Evolutionary conservation across 306 rosid genomes (phyloP), one percentile per base, ranked within the genome.

Genomic region (Cercis canadensis): DNA sequence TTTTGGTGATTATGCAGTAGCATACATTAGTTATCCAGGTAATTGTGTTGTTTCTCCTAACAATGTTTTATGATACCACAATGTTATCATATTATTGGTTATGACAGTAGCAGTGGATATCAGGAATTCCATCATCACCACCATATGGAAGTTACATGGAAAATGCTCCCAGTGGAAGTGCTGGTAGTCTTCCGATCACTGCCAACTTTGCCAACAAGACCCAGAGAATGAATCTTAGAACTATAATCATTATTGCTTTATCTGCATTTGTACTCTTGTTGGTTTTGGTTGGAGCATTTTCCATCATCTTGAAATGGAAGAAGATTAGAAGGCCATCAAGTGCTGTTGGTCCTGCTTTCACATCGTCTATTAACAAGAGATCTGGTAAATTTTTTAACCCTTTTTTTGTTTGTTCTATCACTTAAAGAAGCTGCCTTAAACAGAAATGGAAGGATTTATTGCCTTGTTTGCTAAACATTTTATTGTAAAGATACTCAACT

Each of bases 1-100:
- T 65, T 93, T 90, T 60, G 97, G 98, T 50, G 81, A 58, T 75
- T 93, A 90, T 69, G 85, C 81, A 58, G 89, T 88, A 45, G 32
- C 87, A 53, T 76, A 54, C 84, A 78, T 85, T 70, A 76, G 65
- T 74, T 90, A 90, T 82, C 92, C 96, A 85, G 98, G 98, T 93
- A 85, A 58, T 65, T 76, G 60, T 75, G 79, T 77, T 50, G 24
- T 53, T 62, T 54, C 60, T 63, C 59, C 34, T 57, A 33, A 63
- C 54, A 61, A 17, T 65, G 16, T 66, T 24, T 51, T 75, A 53
- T 73, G 70, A 62, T 65, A 54, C 10, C 31, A 33, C 67, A 39
- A 71, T 60, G 52, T 72, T 70, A 39, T 60, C 63, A 60, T 57
- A 34, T 66, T 84, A 54, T 70, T 50, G 67, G 77, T 71, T 75